These are phyloP conservation scores for Mariannaea elegans DNA, from an alignment of 2,329 filamentous ascomycete species.

Conservation along the genomic window DNA sequence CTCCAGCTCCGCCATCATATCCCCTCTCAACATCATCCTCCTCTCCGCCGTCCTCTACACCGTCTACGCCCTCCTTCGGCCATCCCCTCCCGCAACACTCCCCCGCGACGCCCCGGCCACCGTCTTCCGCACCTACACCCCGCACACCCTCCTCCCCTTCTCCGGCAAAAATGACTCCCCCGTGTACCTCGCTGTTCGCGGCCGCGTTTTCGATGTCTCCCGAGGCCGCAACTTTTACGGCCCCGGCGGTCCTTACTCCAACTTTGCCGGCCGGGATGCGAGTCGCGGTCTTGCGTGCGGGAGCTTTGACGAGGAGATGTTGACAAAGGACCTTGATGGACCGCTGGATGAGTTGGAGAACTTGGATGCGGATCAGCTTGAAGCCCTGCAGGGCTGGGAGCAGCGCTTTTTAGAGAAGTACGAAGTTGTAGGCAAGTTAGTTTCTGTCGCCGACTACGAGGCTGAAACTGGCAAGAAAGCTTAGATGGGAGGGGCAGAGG, in stretches of 20 bases:
- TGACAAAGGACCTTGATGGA: constrained; percentile 88
- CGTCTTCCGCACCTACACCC: constrained; percentile 77
- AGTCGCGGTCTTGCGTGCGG: constrained; percentile 87
- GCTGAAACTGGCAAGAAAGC: constrained; percentile 28
- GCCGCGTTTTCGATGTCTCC: constrained; percentile 89
- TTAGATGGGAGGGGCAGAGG: not conserved
- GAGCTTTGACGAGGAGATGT: constrained; percentile 94
- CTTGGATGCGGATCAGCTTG: constrained; percentile 77
- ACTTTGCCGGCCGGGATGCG: constrained; percentile 94
- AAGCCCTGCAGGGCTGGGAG: constrained; percentile 90
- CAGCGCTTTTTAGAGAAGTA: constrained; percentile 95
- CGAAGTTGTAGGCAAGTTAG: constrained; percentile 87
- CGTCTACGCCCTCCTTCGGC: constrained; percentile 63
- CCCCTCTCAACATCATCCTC: constrained; percentile 71
- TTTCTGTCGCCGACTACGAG: constrained; percentile 59
- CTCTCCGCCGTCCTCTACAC: constrained; percentile 65
- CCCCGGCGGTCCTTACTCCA: constrained; percentile 91
- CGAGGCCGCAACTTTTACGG: constrained; percentile 94
- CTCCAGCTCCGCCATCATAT: constrained; percentile 57
- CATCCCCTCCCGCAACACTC: constrained; percentile 55
- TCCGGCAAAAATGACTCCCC: constrained; percentile 78
- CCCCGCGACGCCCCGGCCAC: constrained; percentile 64
- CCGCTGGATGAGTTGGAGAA: constrained; percentile 81
- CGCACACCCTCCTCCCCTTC: constrained; percentile 82
- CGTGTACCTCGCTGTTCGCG: constrained; percentile 91